These are phyloP conservation scores for Termitomyces sp. DNA, from an alignment of 768 basidiomycete species.

Conservation along the genomic window DNA sequence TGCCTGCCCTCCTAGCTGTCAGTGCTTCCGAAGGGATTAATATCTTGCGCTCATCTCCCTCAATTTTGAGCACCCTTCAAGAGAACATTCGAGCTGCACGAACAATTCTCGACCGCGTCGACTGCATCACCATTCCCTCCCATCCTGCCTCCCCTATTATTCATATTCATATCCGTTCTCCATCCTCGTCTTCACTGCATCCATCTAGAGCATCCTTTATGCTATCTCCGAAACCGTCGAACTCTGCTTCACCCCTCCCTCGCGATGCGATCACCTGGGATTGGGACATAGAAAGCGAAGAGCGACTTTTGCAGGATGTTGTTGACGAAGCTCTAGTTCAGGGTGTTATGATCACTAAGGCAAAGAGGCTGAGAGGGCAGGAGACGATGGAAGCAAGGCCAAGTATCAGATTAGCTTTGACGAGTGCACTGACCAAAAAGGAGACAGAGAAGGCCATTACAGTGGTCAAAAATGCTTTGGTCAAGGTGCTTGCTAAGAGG, in stretches of 20 bases:
- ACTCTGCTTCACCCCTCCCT: constrained; percentile 41
- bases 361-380: constrained; percentile 77
- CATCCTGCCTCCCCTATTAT: constrained; percentile 85
- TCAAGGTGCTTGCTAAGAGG: constrained; percentile 66
- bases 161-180: constrained; percentile 63
- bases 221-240: constrained; percentile 34
- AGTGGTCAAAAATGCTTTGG: constrained; percentile 66
- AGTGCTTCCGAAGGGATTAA: constrained; percentile 83
- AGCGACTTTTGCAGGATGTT: constrained; percentile 81
- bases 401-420: constrained; percentile 80
- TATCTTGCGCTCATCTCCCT: constrained; percentile 69
- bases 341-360: constrained; percentile 82
- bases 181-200: constrained; percentile 20
- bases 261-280: constrained; percentile 44
- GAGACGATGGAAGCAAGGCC: constrained; percentile 80
- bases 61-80: constrained; percentile 69
- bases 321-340: constrained; percentile 82
- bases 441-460: constrained; percentile 86
- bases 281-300: constrained; percentile 64
- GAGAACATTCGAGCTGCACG: constrained; percentile 79
- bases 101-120: constrained; percentile 73
- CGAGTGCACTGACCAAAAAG: constrained; percentile 76
- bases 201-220: constrained; percentile 19
- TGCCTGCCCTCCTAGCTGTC: constrained; percentile 87
- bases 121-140: constrained; percentile 78